These are phyloP conservation scores for Colletotrichum karsti DNA, from an alignment of 2,329 filamentous ascomycete genomes.

Conservation along the genomic window DNA sequence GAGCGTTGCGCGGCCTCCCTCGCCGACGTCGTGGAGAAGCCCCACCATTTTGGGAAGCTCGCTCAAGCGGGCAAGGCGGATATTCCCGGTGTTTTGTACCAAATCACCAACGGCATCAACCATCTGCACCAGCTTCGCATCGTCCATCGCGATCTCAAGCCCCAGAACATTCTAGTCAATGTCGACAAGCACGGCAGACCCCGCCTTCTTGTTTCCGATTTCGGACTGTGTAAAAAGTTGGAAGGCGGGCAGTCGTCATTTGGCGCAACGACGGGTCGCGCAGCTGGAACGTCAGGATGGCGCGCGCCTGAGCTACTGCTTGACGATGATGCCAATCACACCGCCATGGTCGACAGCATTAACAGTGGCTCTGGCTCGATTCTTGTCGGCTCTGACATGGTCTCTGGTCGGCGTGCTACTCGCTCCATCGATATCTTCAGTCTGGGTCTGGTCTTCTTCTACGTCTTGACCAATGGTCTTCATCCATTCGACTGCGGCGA, in stretches of 20 bases:
- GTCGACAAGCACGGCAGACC: slow-evolving; percentile 75
- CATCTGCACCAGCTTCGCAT: slow-evolving; percentile 93
- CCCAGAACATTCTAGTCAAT: slow-evolving; percentile 93
- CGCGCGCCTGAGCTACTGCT: slow-evolving; percentile 92
- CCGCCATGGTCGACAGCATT: slow-evolving; percentile 59
- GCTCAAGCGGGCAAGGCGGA: slow-evolving; percentile 79
- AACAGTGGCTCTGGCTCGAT: slow-evolving; percentile 70
- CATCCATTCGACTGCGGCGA: slow-evolving; percentile 96
- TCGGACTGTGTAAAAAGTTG: slow-evolving; percentile 96
- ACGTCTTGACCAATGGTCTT: slow-evolving; percentile 90
- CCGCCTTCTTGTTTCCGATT: slow-evolving; percentile 95
- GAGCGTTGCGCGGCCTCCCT: slow-evolving; percentile 94
- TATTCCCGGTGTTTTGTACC: slow-evolving; percentile 81
- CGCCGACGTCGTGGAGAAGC: slow-evolving; percentile 88
- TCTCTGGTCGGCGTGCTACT: slow-evolving; percentile 81
- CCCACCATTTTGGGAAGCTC: slow-evolving; percentile 71
- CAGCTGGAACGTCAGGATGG: slow-evolving; percentile 94
- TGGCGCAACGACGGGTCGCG: slow-evolving; percentile 91
- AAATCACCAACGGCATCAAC: slow-evolving; percentile 88
- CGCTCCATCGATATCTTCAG: slow-evolving; percentile 98
- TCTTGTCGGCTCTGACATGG: slow-evolving; percentile 65
- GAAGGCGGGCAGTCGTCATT: slow-evolving; percentile 95
- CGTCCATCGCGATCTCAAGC: slow-evolving; percentile 96
- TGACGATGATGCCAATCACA: slow-evolving; percentile 73
- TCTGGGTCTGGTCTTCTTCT: slow-evolving; percentile 97